Evolutionary conservation across 805 yeast species (phyloP), one percentile per base, ranked within the genome.

Genomic region (Vanderwaltozyma verrucispora): DNA sequence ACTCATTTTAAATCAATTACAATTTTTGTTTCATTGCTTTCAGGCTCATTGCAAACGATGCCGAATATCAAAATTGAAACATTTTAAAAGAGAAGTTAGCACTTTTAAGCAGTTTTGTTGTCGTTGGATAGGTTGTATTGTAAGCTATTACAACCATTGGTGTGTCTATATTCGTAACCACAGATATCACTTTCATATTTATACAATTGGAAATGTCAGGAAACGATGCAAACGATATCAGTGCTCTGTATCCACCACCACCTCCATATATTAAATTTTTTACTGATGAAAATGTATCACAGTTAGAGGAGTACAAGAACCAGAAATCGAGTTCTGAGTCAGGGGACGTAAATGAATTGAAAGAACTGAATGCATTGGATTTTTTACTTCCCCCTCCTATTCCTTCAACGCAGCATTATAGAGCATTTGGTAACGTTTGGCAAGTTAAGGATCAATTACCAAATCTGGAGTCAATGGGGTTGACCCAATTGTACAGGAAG

Each of bases 391-490:
- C 89, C 0, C 94, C 94, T 1, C 47, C 53, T 13, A 68, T 68
- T 33, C 92, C 92, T 1, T 52, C 59, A n/a, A 71, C 74, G 5
- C 69, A 71, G 8, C 74, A 75, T 23, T 89, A 89, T 55, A 63
- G 95, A 32, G 83, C 89, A 1, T 92, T 87, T 60, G 98, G 98
- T 5, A 82, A 80, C 46, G 64, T 85, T 14, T 89, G 98, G 98
- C 80, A 82, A 44, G 63, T 67, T 14, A 55, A 71, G 24, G 95
- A 89, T 54, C 75, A 74, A 48, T 70, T 86, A 31, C 92, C 94
- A 1, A 74, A 80, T 17, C 64, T 92, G 18, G 71, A 74, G 38
- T 84, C 79, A 20, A 73, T 83, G 53, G 95, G 95, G 0, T 76
- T 88, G 50, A 65, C 68, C 15, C 94, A 86, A 53, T 62, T 89